Evolutionary conservation across 176 grass and related monocot species (phyloP).

Genomic region (Oryza brachyantha): DNA sequence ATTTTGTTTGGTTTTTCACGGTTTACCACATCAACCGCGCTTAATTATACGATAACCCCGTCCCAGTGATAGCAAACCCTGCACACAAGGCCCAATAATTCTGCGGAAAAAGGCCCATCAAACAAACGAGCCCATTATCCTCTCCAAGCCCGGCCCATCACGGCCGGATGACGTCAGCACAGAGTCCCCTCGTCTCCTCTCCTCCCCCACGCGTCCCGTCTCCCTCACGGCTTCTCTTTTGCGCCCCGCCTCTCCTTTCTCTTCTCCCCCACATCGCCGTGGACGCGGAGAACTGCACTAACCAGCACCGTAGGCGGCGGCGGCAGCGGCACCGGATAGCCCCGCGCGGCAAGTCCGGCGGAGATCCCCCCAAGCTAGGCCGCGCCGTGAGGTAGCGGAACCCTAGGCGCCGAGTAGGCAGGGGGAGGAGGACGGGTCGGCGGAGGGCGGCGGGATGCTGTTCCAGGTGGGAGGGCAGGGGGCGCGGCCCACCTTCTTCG

Average conservation of each 20-base stretch:
- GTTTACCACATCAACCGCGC: too few species aligned
- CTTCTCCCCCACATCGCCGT: slow-evolving; percentile 4
- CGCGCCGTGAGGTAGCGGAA: neutral
- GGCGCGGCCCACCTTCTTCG: slow-evolving; percentile 97
- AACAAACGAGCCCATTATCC: too few species aligned
- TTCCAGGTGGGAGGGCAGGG: slow-evolving; percentile 99
- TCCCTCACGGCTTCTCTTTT: neutral
- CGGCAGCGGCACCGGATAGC: too few species aligned
- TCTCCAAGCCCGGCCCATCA: neutral
- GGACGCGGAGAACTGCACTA: slow-evolving; percentile 12
- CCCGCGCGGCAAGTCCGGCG: neutral
- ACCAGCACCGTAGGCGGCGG: neutral
- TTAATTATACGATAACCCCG: too few species aligned
- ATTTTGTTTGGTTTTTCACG: too few species aligned
- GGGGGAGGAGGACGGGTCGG: too few species aligned
- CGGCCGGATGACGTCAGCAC: neutral
- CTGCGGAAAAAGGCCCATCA: neutral
- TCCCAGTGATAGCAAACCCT: too few species aligned
- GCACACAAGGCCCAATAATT: too few species aligned
- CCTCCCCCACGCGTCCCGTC: neutral
- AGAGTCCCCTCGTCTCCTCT: neutral
- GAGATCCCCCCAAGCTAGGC: neutral
- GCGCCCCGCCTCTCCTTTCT: slow-evolving; percentile 20
- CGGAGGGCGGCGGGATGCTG: slow-evolving; percentile 52
- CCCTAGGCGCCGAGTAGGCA: neutral